Conservation (phyloP, 2,329 filamentous ascomycete species). For the Phyllosticta citriasiana region DNA sequence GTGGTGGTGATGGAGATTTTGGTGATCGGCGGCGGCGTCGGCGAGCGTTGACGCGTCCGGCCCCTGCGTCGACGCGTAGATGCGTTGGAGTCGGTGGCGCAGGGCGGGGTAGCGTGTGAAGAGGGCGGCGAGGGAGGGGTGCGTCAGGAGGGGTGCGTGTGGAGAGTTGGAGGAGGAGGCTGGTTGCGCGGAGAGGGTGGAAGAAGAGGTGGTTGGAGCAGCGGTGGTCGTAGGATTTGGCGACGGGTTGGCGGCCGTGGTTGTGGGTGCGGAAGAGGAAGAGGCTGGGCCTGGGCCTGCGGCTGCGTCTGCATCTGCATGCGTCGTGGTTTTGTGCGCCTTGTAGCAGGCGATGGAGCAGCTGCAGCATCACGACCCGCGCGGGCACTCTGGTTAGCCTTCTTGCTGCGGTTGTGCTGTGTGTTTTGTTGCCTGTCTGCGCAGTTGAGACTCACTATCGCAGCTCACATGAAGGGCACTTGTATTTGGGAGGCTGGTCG, state of each 20-base stretch:
- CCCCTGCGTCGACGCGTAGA: constrained; percentile 5
- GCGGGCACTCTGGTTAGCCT: not conserved
- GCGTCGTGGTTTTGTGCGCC: constrained; percentile 5
- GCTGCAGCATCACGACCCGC: not conserved
- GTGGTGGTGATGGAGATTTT: not conserved
- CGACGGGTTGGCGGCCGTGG: not conserved
- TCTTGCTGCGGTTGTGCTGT: not conserved
- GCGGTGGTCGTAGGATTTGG: not conserved
- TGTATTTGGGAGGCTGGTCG: constrained; percentile 6
- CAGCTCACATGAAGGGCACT: constrained; percentile 1
- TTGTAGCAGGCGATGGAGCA: constrained; percentile 9
- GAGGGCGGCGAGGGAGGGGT: not conserved
- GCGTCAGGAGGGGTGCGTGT: not conserved
- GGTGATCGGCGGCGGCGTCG: not conserved
- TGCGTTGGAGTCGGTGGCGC: constrained; percentile 1
- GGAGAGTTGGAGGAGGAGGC: too few relatives aligned
- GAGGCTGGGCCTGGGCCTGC: not conserved
- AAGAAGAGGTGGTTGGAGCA: not conserved
- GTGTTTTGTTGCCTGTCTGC: not conserved
- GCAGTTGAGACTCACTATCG: not conserved
- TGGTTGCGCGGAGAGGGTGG: not conserved
- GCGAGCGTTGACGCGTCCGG: not conserved
- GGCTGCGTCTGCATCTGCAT: not conserved
- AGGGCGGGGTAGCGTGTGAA: not conserved
- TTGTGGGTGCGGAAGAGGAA: not conserved